Evolutionary conservation across 1,284 basidiomycete genomes (phyloP), one percentile per base, ranked within the genome.

Genomic region (Ceratobasidium sp.): DNA sequence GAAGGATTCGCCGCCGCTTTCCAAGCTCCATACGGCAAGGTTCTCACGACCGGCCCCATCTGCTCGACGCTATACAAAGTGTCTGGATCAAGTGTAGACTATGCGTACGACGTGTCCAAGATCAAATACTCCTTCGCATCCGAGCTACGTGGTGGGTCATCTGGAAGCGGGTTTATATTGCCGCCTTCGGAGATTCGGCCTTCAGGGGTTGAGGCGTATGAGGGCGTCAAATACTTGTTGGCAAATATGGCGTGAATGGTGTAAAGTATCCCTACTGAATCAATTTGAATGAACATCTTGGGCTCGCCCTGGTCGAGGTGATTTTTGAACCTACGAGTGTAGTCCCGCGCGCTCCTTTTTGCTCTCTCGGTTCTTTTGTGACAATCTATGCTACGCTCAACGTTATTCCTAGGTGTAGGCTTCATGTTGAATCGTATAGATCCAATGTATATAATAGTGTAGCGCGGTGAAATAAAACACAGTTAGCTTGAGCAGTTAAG

Each of bases 41-140:
- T 24, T n/a, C 56, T 68, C 14, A 66, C 29, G 51, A 68, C 64
- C 24, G 74, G 74, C 4, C 41, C 49, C 7, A 74, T 64, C 34
- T 74, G 65, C 53, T 31, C 49, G 31, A 74, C 74, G 0, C 58
- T 74, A 2, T 74, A 69, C 51, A 29, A 53, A 24, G 66, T 59
- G 5, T 63, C 66, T 0, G 74, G 74, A 5, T 53, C 66, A 1
- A 63, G 66, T 11, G 58, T 71, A 31, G 74, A 75, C 34, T 75
- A 75, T 39, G 66, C 46, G 1, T 75, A 75, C 39, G 74, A 46
- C n/a, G 68, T 72, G 16, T 65, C 68, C 6, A 63, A 64, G 34
- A 54, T 75, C 74, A 75, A 75, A 49, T 75, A 75, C n/a, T 75
- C 74, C 7, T 72, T 72, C 29, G 54, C 74, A 27, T 46, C 74